Conservation (phyloP, 371 early-diverging fungal species). For the Mortierella sp. region DNA sequence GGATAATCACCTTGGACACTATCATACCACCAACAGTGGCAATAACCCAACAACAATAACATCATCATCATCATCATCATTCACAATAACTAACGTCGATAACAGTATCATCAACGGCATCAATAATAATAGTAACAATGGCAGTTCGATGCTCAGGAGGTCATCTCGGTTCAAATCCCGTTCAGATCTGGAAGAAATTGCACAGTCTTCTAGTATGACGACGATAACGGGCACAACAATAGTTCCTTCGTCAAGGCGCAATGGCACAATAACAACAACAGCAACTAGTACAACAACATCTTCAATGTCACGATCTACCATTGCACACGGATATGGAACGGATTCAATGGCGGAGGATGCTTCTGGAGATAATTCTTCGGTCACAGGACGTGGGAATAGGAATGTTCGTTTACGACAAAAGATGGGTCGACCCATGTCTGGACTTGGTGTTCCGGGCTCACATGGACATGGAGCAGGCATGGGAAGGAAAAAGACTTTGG, state of each 20-base stretch:
- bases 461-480: constrained; percentile 22
- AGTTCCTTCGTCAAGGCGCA: constrained; percentile 3
- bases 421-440: constrained; percentile 41
- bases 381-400: constrained; percentile 14
- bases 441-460: constrained; percentile 16
- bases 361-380: constrained; percentile 40
- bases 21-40: neutral
- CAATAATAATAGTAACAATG: constrained; percentile 16
- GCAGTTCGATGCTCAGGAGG: constrained; percentile 33
- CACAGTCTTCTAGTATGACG: constrained; percentile 26
- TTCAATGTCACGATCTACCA: too few relatives aligned
- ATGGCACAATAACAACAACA: too few relatives aligned
- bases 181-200: constrained; percentile 52
- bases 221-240: too few relatives aligned
- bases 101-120: constrained; percentile 2
- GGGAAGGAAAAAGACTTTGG: constrained; percentile 80
- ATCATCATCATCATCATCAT: constrained; percentile 5
- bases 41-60: neutral
- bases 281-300: too few relatives aligned
- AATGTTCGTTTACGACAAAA: constrained; percentile 29
- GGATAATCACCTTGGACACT: constrained; percentile 36
- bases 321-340: constrained; percentile 38
- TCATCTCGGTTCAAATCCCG: constrained; percentile 52
- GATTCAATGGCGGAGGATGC: constrained; percentile 53
- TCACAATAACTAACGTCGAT: constrained; percentile 8